Evolutionary conservation across 371 early-diverging fungal species (phyloP).

Genomic region (Neoconidiobolus thromboides): DNA sequence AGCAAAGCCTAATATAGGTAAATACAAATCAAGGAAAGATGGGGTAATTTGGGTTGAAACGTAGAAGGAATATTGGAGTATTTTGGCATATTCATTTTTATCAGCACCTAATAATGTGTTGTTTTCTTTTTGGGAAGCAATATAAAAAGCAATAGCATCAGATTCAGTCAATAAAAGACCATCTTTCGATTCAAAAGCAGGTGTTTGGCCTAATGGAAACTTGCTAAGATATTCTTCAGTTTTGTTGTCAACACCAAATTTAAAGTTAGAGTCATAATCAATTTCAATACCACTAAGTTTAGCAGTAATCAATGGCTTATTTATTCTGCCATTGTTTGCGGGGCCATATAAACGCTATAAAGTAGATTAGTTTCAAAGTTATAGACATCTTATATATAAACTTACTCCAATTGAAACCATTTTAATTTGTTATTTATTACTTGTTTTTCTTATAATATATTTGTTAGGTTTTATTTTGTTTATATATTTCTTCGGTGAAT

Average conservation of each 20-base stretch:
- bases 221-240: conserved; percentile 58
- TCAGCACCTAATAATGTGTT: conserved; percentile 38
- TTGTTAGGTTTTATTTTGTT: too few relatives aligned
- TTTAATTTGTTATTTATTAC: too few relatives aligned
- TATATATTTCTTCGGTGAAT: too few relatives aligned
- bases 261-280: conserved; percentile 30
- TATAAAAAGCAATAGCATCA: conserved; percentile 73
- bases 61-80: conserved; percentile 59
- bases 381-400: too few relatives aligned
- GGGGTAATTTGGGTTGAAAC: conserved; percentile 38
- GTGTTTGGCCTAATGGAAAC: conserved; percentile 36
- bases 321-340: conserved; percentile 24
- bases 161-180: conserved; percentile 53
- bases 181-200: conserved; percentile 47
- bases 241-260: conserved; percentile 50
- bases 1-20: conserved; percentile 39
- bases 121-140: conserved; percentile 40
- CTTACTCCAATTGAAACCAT: too few relatives aligned
- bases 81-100: conserved; percentile 47
- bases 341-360: neutral
- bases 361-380: neutral
- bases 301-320: conserved; percentile 53
- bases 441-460: too few relatives aligned
- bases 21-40: conserved; percentile 30
- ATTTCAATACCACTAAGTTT: conserved; percentile 53